phyloP scores from a whole-genome alignment of 2,329 filamentous ascomycete genomes.

The Neofusicoccum parvum region DNA sequence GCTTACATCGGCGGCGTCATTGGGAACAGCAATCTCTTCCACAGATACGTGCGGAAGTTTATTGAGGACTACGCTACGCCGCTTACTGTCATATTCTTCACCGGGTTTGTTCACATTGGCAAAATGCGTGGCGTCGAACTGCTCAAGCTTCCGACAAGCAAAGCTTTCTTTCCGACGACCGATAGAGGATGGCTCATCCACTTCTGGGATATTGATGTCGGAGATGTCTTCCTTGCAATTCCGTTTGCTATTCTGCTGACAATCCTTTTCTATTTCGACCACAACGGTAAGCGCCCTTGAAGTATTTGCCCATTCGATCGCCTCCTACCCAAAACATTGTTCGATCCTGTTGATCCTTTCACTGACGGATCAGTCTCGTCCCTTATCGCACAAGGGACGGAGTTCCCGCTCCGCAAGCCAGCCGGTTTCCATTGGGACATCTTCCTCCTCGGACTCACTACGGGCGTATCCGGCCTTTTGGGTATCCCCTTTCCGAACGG shows the following conservation, averaged over 20 bases:
- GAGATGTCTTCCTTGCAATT: constrained; percentile 79
- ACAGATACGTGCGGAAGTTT: constrained; percentile 75
- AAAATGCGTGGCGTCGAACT: constrained; percentile 74
- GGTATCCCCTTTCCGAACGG: constrained; percentile 62
- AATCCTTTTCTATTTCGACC: constrained; percentile 86
- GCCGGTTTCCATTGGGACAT: constrained; percentile 65
- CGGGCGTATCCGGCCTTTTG: constrained; percentile 57
- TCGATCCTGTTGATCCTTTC: constrained; percentile 23
- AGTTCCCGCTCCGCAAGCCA: constrained; percentile 60
- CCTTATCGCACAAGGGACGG: constrained; percentile 58
- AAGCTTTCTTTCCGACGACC: constrained; percentile 76
- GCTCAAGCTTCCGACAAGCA: constrained; percentile 72
- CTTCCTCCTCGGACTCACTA: constrained; percentile 59
- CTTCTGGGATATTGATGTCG: constrained; percentile 76
- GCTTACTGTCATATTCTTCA: constrained; percentile 70
- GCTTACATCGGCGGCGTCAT: constrained; percentile 70
- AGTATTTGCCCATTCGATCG: too few species aligned
- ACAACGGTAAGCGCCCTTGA: constrained; percentile 54
- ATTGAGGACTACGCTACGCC: constrained; percentile 89
- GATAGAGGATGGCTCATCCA: constrained; percentile 75
- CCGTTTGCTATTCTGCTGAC: constrained; percentile 84
- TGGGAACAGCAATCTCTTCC: constrained; percentile 71
- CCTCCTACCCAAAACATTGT: too few species aligned
- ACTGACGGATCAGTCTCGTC: constrained; percentile 44
- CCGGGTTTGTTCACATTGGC: constrained; percentile 84